Percentiles rank a stretch among this genome's conserved stretches.
phyloP scores from a whole-genome alignment of 129 eudicot genomes.

The Tagetes patula region DNA sequence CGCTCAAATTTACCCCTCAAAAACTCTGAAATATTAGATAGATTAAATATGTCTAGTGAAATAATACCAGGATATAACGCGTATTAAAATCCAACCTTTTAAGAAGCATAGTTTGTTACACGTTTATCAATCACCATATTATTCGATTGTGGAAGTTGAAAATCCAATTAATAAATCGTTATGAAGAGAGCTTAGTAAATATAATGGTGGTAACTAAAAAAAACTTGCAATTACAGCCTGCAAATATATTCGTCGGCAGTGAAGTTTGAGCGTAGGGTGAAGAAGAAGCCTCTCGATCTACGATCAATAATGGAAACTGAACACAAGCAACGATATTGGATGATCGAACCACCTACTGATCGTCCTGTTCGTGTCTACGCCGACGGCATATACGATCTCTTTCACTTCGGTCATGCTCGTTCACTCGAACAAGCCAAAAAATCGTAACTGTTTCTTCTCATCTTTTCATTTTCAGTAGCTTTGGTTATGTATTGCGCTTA shows the following conservation, averaged over 20 bases:
- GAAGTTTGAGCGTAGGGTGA: not conserved
- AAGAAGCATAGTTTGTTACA: too few relatives aligned
- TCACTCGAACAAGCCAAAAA: conserved; percentile 53
- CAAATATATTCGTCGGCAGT: not conserved
- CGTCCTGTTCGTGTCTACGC: conserved; percentile 52
- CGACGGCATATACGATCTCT: conserved; percentile 50
- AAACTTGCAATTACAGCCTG: conserved; percentile 10
- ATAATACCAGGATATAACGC: too few relatives aligned
- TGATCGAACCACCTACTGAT: conserved; percentile 38
- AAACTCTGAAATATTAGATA: too few relatives aligned
- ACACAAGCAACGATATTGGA: conserved; percentile 26
- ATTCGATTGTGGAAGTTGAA: too few relatives aligned
- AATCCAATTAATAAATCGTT: too few relatives aligned
- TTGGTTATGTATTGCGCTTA: not conserved
- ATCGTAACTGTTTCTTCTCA: conserved; percentile 21
- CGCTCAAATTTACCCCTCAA: too few relatives aligned
- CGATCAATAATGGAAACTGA: conserved; percentile 23
- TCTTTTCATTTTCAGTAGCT: not conserved
- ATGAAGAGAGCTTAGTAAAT: too few relatives aligned
- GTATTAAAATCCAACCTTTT: too few relatives aligned
- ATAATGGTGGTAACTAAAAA: not conserved
- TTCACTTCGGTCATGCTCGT: conserved; percentile 55
- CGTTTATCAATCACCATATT: too few relatives aligned
- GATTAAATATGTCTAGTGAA: too few relatives aligned
- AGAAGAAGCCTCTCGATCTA: not conserved